Evolutionary conservation across 495 filamentous ascomycete species (phyloP).

Genomic region (Penicillium samsonianum): DNA sequence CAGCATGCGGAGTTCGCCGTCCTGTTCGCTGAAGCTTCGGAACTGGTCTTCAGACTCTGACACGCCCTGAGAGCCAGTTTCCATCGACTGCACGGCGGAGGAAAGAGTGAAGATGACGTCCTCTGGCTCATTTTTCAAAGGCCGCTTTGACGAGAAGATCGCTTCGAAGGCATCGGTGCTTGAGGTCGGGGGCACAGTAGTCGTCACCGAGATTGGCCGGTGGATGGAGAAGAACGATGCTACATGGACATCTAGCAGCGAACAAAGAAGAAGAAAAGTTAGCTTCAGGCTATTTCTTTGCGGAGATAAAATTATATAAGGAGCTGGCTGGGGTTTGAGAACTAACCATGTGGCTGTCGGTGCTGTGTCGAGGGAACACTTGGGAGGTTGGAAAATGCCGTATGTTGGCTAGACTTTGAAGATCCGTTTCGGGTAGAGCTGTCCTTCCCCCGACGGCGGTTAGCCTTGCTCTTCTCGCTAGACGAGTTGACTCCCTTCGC

Average conservation of each 20-base stretch:
- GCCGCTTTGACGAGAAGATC: slow-evolving; percentile 64
- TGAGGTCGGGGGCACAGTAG: slow-evolving; percentile 70
- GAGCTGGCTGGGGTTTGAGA: slow-evolving; percentile 1
- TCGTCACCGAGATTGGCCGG: slow-evolving; percentile 86
- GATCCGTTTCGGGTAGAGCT: slow-evolving; percentile 35
- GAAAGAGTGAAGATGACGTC: slow-evolving; percentile 81
- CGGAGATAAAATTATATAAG: neutral
- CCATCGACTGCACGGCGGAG: slow-evolving; percentile 68
- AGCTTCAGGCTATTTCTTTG: neutral
- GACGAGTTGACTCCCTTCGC: slow-evolving; percentile 44
- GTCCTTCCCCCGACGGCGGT: slow-evolving; percentile 43
- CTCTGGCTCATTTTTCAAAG: slow-evolving; percentile 52
- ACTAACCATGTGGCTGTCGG: slow-evolving; percentile 70
- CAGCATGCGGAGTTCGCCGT: slow-evolving; percentile 54
- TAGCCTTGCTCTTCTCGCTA: slow-evolving; percentile 40
- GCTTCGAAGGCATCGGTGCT: slow-evolving; percentile 73
- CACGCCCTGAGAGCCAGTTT: slow-evolving; percentile 48
- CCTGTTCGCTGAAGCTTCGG: slow-evolving; percentile 47
- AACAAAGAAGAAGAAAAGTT: slow-evolving; percentile 10
- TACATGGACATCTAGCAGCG: slow-evolving; percentile 69
- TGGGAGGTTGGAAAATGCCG: slow-evolving; percentile 61
- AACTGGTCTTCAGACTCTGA: slow-evolving; percentile 51
- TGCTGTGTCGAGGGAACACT: slow-evolving; percentile 85
- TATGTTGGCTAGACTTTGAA: slow-evolving; percentile 41
- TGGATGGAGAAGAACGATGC: slow-evolving; percentile 96